These are phyloP conservation scores for Cerioporus squamosus DNA, from an alignment of 1,284 basidiomycete genomes.

Conservation along the genomic window DNA sequence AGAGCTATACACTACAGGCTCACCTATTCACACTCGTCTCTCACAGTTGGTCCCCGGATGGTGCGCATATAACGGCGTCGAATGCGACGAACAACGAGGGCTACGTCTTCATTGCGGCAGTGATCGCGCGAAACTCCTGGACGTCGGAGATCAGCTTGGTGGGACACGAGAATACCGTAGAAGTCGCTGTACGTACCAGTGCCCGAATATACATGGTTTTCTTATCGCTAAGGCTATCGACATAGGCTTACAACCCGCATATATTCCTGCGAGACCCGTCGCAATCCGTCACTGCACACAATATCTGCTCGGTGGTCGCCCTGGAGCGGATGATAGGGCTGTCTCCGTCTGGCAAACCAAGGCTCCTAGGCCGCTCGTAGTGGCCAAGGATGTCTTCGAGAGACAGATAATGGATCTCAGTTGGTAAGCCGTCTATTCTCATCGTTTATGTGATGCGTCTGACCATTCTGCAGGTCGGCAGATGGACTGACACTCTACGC, in stretches of 20 bases:
- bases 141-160: slow-evolving; percentile 91
- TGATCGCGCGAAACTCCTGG: slow-evolving; percentile 89
- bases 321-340: slow-evolving; percentile 90
- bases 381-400: slow-evolving; percentile 93
- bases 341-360: slow-evolving; percentile 96
- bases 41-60: slow-evolving; percentile 97
- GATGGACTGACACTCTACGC: slow-evolving; percentile 94
- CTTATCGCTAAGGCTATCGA: slow-evolving; percentile 18
- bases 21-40: neutral
- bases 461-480: slow-evolving; percentile 64
- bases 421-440: slow-evolving; percentile 62
- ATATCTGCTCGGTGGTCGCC: slow-evolving; percentile 86
- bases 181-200: slow-evolving; percentile 76
- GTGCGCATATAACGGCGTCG: slow-evolving; percentile 95
- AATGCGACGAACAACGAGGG: slow-evolving; percentile 97
- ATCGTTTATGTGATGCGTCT: neutral
- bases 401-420: slow-evolving; percentile 94
- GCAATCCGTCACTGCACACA: slow-evolving; percentile 67
- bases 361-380: slow-evolving; percentile 86
- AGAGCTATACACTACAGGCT: neutral
- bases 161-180: slow-evolving; percentile 97
- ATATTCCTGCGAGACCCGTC: slow-evolving; percentile 84
- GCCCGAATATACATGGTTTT: slow-evolving; percentile 2
- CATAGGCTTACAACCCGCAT: slow-evolving; percentile 87
- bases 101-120: slow-evolving; percentile 96